A percentile compares a stretch with the other conserved stretches of the same genome.
phyloP scores from a whole-genome alignment of 805 yeast genomes.

The Debaryomyces castellii region DNA sequence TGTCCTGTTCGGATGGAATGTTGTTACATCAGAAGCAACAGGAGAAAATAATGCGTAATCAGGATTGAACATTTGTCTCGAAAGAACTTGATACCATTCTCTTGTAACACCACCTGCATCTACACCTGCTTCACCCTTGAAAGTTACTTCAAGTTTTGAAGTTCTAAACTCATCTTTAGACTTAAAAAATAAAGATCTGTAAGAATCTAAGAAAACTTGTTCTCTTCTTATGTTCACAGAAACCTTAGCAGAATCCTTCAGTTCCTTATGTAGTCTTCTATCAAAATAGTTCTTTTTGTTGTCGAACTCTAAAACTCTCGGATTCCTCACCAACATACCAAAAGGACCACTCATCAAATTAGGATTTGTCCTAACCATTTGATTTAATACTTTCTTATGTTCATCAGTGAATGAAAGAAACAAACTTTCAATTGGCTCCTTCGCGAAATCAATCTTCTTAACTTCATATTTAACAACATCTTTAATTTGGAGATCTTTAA shows the following conservation, averaged over 20 bases:
- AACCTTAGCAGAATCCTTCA: slow-evolving; percentile 47
- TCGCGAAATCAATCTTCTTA: slow-evolving; percentile 62
- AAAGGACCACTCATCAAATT: slow-evolving; percentile 96
- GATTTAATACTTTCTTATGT: slow-evolving; percentile 83
- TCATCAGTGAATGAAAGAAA: slow-evolving; percentile 87
- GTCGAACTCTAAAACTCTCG: slow-evolving; percentile 89
- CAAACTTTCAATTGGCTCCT: slow-evolving; percentile 72
- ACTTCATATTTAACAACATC: slow-evolving; percentile 63
- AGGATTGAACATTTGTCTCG: slow-evolving; percentile 94
- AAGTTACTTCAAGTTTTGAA: slow-evolving; percentile 74
- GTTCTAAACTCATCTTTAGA: slow-evolving; percentile 69
- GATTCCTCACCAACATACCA: slow-evolving; percentile 81
- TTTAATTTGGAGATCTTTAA: slow-evolving; percentile 53
- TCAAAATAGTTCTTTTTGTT: slow-evolving; percentile 86
- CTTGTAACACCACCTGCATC: slow-evolving; percentile 98
- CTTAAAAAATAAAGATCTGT: slow-evolving; percentile 77
- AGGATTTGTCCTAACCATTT: slow-evolving; percentile 88
- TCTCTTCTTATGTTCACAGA: slow-evolving; percentile 76
- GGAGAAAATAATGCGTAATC: slow-evolving; percentile 91
- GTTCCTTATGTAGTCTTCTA: slow-evolving; percentile 60
- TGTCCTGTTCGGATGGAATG: slow-evolving; percentile 92
- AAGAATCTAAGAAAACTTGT: slow-evolving; percentile 89
- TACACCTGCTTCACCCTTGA: slow-evolving; percentile 91
- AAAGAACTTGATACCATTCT: slow-evolving; percentile 94
- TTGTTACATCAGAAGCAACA: slow-evolving; percentile 86